Conservation (phyloP, 345 rosid genomes). For the Chamaenerion angustifolium region DNA sequence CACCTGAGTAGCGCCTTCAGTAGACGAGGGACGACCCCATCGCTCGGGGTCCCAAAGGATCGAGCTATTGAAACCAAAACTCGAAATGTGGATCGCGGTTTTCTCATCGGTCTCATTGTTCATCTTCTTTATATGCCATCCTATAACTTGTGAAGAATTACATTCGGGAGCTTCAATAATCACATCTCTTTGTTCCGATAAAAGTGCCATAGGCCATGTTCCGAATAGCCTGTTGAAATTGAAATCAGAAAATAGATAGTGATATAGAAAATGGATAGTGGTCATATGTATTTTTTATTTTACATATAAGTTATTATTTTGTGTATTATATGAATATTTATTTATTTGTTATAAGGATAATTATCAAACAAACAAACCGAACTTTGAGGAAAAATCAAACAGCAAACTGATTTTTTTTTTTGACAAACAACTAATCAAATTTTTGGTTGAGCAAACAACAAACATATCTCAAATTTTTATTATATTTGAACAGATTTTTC, state of each 20-base stretch:
- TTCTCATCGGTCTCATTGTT: slow-evolving; percentile 32
- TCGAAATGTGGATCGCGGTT: slow-evolving; percentile 54
- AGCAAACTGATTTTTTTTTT: too few species aligned
- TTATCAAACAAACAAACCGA: too few species aligned
- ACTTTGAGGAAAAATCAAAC: too few species aligned
- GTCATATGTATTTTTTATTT: too few species aligned
- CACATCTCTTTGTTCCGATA: slow-evolving; percentile 30
- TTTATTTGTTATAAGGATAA: too few species aligned
- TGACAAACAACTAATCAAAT: too few species aligned
- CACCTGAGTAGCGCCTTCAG: slow-evolving; percentile 43
- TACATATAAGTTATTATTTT: too few species aligned
- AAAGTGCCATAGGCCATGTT: slow-evolving; percentile 67
- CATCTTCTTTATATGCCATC: slow-evolving; percentile 60
- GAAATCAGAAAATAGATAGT: not conserved
- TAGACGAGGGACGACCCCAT: slow-evolving; percentile 49
- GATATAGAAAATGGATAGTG: too few species aligned
- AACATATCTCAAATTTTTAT: too few species aligned
- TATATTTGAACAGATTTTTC: too few species aligned
- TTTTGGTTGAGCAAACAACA: too few species aligned
- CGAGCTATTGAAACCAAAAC: slow-evolving; percentile 43
- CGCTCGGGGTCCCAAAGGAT: slow-evolving; percentile 43
- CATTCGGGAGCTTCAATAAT: slow-evolving; percentile 26
- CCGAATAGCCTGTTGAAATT: slow-evolving; percentile 49
- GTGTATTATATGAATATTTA: too few species aligned
- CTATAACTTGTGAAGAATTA: slow-evolving; percentile 31